These are phyloP conservation scores for Sarocladium strictum DNA, from an alignment of 2,329 filamentous ascomycete genomes.

Conservation along the genomic window DNA sequence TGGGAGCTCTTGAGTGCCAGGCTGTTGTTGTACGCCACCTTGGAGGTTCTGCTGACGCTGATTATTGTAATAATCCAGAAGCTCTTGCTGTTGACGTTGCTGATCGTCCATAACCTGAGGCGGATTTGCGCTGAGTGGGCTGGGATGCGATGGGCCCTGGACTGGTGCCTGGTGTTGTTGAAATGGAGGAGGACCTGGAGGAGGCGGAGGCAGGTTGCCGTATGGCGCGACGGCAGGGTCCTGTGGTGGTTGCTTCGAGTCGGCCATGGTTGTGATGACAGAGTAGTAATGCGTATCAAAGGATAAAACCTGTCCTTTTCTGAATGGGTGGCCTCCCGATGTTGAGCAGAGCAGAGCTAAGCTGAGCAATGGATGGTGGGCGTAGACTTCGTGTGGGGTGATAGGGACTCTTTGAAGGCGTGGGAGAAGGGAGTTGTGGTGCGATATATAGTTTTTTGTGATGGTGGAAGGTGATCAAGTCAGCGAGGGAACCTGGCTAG, in stretches of 20 bases:
- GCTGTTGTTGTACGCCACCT: neutral
- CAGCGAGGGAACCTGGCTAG: neutral
- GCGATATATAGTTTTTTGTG: too few species aligned
- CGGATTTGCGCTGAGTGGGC: constrained; percentile 17
- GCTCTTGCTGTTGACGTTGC: constrained; percentile 7
- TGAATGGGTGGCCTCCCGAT: neutral
- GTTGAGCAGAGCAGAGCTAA: too few species aligned
- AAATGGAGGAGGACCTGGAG: constrained; percentile 13
- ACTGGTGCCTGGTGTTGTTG: constrained; percentile 1
- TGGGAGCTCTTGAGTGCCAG: neutral
- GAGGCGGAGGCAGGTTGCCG: constrained; percentile 13
- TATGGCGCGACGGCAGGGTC: neutral
- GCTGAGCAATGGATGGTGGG: too few species aligned
- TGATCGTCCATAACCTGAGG: constrained; percentile 3
- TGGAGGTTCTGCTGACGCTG: neutral
- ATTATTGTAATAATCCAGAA: constrained; percentile 4
- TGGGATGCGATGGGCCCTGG: neutral
- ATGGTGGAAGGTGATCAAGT: too few species aligned
- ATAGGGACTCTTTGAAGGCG: neutral
- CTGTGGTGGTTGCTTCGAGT: neutral
- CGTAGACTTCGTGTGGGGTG: neutral
- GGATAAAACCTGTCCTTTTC: neutral
- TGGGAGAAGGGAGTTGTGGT: too few species aligned
- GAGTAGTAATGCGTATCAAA: neutral
- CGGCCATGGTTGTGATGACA: neutral